These are phyloP conservation scores for Diaporthe vexans DNA, from an alignment of 2,329 filamentous ascomycete species.

Conservation along the genomic window DNA sequence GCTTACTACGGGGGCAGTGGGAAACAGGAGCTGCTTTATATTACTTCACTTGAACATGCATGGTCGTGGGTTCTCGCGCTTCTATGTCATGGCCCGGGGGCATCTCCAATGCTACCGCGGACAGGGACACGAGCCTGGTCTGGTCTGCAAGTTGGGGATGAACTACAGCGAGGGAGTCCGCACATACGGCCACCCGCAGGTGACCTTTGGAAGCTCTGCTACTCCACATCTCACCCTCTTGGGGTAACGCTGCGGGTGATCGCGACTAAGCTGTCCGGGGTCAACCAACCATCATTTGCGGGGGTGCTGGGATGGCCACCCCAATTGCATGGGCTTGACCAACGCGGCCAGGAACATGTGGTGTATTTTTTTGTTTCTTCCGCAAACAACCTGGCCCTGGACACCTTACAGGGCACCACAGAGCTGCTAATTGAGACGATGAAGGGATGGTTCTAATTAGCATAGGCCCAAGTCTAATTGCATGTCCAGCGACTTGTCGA, in stretches of 20 bases:
- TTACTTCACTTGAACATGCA: slow-evolving; percentile 4
- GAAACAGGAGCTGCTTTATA: background rate
- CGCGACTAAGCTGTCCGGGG: slow-evolving; percentile 23
- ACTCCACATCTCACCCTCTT: slow-evolving; percentile 9
- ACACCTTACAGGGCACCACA: slow-evolving; percentile 12
- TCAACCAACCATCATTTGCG: slow-evolving; percentile 23
- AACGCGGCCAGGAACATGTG: slow-evolving; percentile 32
- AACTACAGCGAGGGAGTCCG: background rate
- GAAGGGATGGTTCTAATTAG: slow-evolving; percentile 10
- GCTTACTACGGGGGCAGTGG: background rate
- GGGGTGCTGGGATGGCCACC: slow-evolving; percentile 23
- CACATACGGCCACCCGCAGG: slow-evolving; percentile 22
- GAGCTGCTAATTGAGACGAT: background rate
- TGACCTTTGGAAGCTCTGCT: slow-evolving; percentile 28
- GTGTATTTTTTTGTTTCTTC: slow-evolving; percentile 20
- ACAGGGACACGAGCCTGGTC: slow-evolving; percentile 28
- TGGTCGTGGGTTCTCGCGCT: slow-evolving; percentile 6
- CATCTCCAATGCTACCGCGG: slow-evolving; percentile 30
- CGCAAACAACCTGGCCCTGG: slow-evolving; percentile 24
- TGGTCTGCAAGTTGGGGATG: slow-evolving; percentile 23
- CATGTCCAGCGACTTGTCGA: background rate
- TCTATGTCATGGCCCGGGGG: slow-evolving; percentile 25
- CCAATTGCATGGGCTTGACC: slow-evolving; percentile 21
- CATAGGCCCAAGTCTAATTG: background rate
- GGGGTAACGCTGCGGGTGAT: slow-evolving; percentile 23